Base-by-base conservation (phyloP, 306 rosid genomes). In the Alnus rubra region DNA sequence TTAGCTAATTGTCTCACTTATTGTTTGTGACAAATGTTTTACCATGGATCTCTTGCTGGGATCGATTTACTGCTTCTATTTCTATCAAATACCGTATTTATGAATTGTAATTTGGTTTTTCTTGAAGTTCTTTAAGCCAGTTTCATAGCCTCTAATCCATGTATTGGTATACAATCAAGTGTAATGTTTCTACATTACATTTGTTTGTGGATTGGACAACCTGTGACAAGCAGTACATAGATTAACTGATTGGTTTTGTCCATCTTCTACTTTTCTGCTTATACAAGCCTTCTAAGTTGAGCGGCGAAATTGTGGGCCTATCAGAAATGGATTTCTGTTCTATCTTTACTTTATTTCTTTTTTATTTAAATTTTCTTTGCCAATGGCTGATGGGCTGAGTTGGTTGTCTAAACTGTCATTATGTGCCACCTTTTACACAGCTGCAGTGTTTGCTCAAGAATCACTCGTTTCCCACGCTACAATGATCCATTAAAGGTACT, bases 401-500 rank as follows among this genome's bases (percentile, higher is more conserved):
- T 76, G 68, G 78, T 71, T 54, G 42, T 73, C 56, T 71, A 31
- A 71, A 52, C 23, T 33, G 33, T 47, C 15, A 54, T 52, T 73
- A 23, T 69, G 42, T 77, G 51, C 60, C 70, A 75, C 81, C 51
- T 80, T 86, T 78, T 42, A 55, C 63, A 58, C 89, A 92, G 98
- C 75, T 94, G 98, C 85, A 85, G 75, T 4, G 4, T 44, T 70
- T 94, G 98, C 84, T 49, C 80, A 69, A 78, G 45, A 48, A 71
- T 33, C 64, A 92, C 97, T 70, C 95, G 98, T 72, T 94, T 94
- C 71, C 93, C 98, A 47, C 95, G 97, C 79, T 94, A 89, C 91
- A 91, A 86, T 85, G 93, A 94, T 85, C 95, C 97, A 79, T 45
- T 76, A 5, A 94, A 94, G 98, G 98, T 94, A 85, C 58, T 69